Evolutionary conservation across 306 rosid genomes (phyloP).

Genomic region (Rubus parviflorus): DNA sequence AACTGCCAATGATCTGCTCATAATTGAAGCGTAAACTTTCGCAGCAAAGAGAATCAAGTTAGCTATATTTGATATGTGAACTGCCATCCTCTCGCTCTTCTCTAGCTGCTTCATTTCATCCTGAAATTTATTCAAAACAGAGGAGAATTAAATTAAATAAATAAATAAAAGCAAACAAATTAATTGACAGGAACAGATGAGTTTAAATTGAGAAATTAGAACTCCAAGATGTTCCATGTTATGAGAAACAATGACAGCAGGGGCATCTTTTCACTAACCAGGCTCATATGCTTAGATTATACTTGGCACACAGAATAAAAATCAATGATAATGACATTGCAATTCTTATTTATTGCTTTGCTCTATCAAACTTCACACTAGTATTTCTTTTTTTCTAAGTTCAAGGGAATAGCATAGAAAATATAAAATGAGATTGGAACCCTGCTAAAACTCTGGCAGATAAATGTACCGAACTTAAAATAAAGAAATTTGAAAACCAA

Average conservation of each 20-base stretch:
- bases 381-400: not conserved
- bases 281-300: not conserved
- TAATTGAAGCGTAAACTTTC: conserved; percentile 68
- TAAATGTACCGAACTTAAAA: not conserved
- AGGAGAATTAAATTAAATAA: not conserved
- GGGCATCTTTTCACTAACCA: not conserved
- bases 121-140: conserved; percentile 33
- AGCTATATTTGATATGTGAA: conserved; percentile 52
- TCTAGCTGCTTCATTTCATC: conserved; percentile 68
- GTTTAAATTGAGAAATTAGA: not conserved
- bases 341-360: not conserved
- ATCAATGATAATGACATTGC: not conserved
- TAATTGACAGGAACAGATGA: not conserved
- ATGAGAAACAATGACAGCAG: not conserved
- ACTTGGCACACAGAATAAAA: not conserved
- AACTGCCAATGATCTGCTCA: conserved; percentile 70
- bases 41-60: conserved; percentile 69
- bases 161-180: not conserved
- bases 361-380: not conserved
- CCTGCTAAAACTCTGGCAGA: not conserved
- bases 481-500: not conserved
- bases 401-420: too few species aligned
- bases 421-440: not conserved
- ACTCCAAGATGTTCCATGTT: not conserved
- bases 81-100: conserved; percentile 61